Conservation (phyloP, 768 basidiomycete species). For the Rhizopogon salebrosus region DNA sequence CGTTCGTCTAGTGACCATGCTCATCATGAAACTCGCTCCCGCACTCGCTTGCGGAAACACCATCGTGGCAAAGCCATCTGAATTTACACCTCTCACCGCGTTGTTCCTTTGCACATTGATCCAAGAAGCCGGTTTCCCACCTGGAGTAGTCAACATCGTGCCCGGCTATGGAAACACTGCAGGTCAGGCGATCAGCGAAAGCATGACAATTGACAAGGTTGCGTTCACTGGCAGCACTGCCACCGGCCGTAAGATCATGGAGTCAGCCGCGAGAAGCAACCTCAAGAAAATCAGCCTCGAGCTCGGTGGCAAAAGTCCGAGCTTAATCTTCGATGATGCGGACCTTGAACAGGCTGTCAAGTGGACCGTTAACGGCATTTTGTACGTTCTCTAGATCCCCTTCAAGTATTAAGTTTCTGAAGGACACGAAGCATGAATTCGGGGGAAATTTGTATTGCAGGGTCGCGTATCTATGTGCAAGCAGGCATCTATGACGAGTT, state of each 20-base stretch:
- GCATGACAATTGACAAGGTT: conserved; percentile 63
- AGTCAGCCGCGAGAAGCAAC: conserved; percentile 75
- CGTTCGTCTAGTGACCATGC: conserved; percentile 42
- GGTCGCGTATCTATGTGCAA: conserved; percentile 81
- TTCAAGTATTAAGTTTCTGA: not conserved
- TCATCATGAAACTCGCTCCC: conserved; percentile 70
- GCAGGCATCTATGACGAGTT: conserved; percentile 76
- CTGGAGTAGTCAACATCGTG: conserved; percentile 75
- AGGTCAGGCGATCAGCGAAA: conserved; percentile 66
- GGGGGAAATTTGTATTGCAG: conserved; percentile 78
- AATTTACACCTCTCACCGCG: conserved; percentile 70
- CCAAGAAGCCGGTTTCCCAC: conserved; percentile 68
- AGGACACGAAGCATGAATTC: conserved; percentile 51
- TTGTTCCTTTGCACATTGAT: conserved; percentile 46
- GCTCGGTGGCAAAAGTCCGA: conserved; percentile 48
- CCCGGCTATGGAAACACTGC: conserved; percentile 67
- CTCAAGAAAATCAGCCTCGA: conserved; percentile 70
- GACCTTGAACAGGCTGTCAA: conserved; percentile 52
- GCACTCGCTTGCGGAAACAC: conserved; percentile 77
- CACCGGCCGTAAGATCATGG: conserved; percentile 75
- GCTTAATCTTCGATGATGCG: conserved; percentile 45
- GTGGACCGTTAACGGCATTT: conserved; percentile 71
- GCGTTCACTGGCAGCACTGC: conserved; percentile 86
- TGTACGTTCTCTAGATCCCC: conserved; percentile 38
- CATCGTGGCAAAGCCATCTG: conserved; percentile 78